phyloP scores from a whole-genome alignment of 805 yeast species.

The Saccharomycopsis vini region DNA sequence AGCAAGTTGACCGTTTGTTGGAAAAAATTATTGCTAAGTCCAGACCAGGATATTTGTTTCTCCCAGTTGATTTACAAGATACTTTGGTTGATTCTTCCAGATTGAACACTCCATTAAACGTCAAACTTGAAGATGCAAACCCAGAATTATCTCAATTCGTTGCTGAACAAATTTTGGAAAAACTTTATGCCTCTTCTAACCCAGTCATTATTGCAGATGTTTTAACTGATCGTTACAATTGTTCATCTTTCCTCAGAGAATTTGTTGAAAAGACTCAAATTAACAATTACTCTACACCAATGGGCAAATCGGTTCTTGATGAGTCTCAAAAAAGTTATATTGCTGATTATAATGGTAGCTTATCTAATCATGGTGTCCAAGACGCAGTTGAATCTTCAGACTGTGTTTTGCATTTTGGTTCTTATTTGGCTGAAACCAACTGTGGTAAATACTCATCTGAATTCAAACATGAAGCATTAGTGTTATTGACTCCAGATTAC shows the following conservation, averaged over 20 bases:
- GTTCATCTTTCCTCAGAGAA: conserved; percentile 32
- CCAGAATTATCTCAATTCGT: conserved; percentile 28
- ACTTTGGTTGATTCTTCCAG: conserved; percentile 30
- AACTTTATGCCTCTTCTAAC: conserved; percentile 40
- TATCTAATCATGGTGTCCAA: conserved; percentile 40
- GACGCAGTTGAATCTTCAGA: conserved; percentile 50
- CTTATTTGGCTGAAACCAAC: conserved; percentile 56
- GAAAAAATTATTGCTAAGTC: conserved; percentile 43
- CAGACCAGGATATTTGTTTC: conserved; percentile 74
- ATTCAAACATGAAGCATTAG: conserved; percentile 33
- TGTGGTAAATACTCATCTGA: conserved; percentile 54
- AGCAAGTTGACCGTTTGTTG: conserved; percentile 63
- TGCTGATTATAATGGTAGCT: conserved; percentile 65
- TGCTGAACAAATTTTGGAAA: conserved; percentile 37
- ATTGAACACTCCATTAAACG: conserved; percentile 29
- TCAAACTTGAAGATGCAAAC: conserved; percentile 20
- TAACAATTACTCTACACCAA: conserved; percentile 51
- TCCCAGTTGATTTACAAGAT: conserved; percentile 66
- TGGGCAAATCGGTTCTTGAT: conserved; percentile 67
- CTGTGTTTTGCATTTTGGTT: conserved; percentile 62
- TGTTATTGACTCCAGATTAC: conserved; percentile 47
- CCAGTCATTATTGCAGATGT: conserved; percentile 71
- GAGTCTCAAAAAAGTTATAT: conserved; percentile 57
- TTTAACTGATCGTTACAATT: conserved; percentile 53
- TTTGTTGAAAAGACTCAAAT: conserved; percentile 41